These are phyloP conservation scores for Colletotrichum chlorophyti DNA, from an alignment of 2,329 filamentous ascomycete genomes.

Conservation along the genomic window DNA sequence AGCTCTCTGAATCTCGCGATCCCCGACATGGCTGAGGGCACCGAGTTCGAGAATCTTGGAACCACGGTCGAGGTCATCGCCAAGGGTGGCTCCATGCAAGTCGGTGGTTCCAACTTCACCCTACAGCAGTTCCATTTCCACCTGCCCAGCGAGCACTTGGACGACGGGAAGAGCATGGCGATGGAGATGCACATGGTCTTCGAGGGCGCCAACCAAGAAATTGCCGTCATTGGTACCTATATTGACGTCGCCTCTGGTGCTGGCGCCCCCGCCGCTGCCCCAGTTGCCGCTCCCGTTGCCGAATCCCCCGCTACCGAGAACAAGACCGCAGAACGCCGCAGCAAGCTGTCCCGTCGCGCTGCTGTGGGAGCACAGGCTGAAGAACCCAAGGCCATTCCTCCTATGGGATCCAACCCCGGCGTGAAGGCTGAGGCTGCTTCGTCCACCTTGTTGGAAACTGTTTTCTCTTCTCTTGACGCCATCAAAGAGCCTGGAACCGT, in stretches of 20 bases:
- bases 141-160: constrained; percentile 55
- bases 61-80: constrained; percentile 63
- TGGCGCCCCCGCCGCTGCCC: constrained; percentile 18
- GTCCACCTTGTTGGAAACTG: constrained; percentile 52
- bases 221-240: constrained; percentile 53
- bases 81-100: constrained; percentile 45
- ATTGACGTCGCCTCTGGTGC: constrained; percentile 39
- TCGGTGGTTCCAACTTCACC: constrained; percentile 43
- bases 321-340: constrained; percentile 16
- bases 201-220: constrained; percentile 46
- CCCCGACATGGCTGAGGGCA: constrained; percentile 47
- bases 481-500: constrained; percentile 51
- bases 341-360: constrained; percentile 19
- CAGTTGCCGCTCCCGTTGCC: constrained; percentile 6
- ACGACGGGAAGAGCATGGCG: constrained; percentile 51
- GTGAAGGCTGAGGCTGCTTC: constrained; percentile 42
- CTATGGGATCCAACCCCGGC: constrained; percentile 49
- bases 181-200: constrained; percentile 69
- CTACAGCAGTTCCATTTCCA: constrained; percentile 59
- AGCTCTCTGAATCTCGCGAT: constrained; percentile 35
- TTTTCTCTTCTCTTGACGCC: constrained; percentile 48
- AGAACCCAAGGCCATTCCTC: constrained; percentile 37
- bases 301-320: constrained; percentile 6
- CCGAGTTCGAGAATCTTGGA: constrained; percentile 63
- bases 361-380: constrained; percentile 6